Evolutionary conservation across 805 yeast species (phyloP).

Genomic region (Naumovozyma baii): DNA sequence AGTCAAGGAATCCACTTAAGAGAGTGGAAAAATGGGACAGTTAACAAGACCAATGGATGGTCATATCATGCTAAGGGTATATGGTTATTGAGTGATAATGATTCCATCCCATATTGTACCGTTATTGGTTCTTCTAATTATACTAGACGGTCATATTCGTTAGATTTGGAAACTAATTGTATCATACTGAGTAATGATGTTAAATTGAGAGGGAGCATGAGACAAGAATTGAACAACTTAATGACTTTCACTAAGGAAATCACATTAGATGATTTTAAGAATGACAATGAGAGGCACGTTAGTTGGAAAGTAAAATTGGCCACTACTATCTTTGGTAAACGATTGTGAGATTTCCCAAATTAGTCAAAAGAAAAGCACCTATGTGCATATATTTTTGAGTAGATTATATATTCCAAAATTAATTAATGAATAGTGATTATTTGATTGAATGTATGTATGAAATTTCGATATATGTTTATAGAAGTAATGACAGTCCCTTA

Average conservation of each 20-base stretch:
- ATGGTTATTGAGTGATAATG: constrained; percentile 48
- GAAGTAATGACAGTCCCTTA: neutral
- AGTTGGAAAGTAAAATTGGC: constrained; percentile 57
- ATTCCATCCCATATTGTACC: constrained; percentile 54
- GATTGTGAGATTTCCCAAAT: too few relatives aligned
- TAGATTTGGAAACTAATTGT: constrained; percentile 85
- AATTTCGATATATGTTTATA: too few relatives aligned
- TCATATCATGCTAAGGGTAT: constrained; percentile 96
- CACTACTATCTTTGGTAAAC: constrained; percentile 51
- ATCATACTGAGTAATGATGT: constrained; percentile 63
- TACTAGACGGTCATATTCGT: constrained; percentile 77
- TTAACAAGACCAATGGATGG: constrained; percentile 81
- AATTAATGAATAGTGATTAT: too few relatives aligned
- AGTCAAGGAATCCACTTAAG: constrained; percentile 42
- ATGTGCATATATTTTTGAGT: too few relatives aligned
- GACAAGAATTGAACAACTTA: constrained; percentile 53
- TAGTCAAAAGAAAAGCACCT: too few relatives aligned
- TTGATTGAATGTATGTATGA: too few relatives aligned
- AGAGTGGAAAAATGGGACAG: constrained; percentile 86
- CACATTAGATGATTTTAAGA: constrained; percentile 49
- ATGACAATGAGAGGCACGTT: constrained; percentile 50
- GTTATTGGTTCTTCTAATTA: constrained; percentile 90
- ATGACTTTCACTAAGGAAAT: constrained; percentile 43
- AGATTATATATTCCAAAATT: too few relatives aligned
- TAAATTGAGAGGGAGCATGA: constrained; percentile 47